Conservation (phyloP, 2,329 filamentous ascomycete species). For the Aureobasidium mangrovei region DNA sequence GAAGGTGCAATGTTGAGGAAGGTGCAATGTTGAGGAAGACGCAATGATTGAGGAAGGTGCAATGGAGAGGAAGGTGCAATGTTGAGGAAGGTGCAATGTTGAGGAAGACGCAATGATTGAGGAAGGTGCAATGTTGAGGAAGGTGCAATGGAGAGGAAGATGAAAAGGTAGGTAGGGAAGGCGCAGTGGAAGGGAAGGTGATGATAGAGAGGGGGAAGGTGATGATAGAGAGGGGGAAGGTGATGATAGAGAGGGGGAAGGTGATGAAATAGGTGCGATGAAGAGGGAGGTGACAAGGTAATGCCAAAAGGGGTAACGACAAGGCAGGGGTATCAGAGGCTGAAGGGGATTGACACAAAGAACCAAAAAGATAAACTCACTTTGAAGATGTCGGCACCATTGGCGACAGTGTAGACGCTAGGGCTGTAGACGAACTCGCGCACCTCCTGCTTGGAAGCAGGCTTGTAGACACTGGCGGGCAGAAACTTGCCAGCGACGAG, state of each 20-base stretch:
- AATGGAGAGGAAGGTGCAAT: no score
- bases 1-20: no score
- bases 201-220: neutral
- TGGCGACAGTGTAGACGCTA: neutral
- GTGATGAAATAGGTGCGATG: no score
- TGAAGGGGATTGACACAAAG: no score
- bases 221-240: neutral
- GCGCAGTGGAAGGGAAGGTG: neutral
- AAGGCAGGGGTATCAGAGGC: no score
- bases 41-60: no score
- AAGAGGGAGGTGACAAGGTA: neutral
- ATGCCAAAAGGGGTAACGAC: neutral
- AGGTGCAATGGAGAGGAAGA: neutral
- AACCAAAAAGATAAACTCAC: neutral
- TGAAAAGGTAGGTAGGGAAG: neutral
- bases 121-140: neutral
- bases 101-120: neutral
- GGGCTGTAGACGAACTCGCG: neutral
- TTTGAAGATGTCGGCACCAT: neutral
- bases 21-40: no score
- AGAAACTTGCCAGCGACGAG: neutral
- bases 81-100: no score
- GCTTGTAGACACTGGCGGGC: neutral
- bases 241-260: no score
- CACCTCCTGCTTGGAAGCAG: neutral